Evolutionary conservation across 441 rosid genomes (phyloP).

Genomic region (Viola pubescens): DNA sequence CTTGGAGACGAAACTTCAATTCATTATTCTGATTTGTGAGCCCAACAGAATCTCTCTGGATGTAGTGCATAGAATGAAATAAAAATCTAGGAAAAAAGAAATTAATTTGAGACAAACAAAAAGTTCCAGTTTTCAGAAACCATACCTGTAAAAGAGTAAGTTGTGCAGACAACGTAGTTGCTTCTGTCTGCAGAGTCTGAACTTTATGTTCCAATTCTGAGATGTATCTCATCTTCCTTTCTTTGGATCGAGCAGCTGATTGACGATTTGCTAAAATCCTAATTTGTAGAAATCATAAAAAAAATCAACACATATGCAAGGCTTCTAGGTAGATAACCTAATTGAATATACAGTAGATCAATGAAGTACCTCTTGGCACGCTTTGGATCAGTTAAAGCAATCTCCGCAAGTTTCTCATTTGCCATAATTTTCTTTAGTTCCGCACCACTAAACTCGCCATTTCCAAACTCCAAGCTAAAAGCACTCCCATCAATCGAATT

Average conservation of each 20-base stretch:
- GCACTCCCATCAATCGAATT: conserved; percentile 62
- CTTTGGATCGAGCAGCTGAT: conserved; percentile 96
- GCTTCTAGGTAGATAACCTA: background rate
- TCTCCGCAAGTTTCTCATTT: conserved; percentile 85
- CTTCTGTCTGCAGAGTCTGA: conserved; percentile 96
- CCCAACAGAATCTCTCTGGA: conserved; percentile 84
- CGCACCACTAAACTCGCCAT: conserved; percentile 76
- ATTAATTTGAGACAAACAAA: background rate
- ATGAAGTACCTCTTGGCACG: conserved; percentile 79
- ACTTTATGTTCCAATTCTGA: conserved; percentile 94
- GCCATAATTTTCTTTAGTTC: conserved; percentile 93
- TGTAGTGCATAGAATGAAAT: background rate
- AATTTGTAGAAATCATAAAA: conserved; percentile 11
- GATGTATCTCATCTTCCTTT: conserved; percentile 88
- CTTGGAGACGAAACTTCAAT: conserved; percentile 90
- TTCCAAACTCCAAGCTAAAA: conserved; percentile 71
- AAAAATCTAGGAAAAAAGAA: background rate
- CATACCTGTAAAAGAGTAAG: conserved; percentile 81
- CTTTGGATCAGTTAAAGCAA: conserved; percentile 81
- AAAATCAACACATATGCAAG: background rate
- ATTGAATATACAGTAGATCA: background rate
- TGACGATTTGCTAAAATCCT: conserved; percentile 96
- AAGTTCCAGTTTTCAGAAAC: conserved; percentile 6
- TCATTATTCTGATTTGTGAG: conserved; percentile 89
- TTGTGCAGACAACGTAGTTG: conserved; percentile 94